Evolutionary conservation across 805 yeast species (phyloP).

Genomic region (Cyberlindnera mycetangii): DNA sequence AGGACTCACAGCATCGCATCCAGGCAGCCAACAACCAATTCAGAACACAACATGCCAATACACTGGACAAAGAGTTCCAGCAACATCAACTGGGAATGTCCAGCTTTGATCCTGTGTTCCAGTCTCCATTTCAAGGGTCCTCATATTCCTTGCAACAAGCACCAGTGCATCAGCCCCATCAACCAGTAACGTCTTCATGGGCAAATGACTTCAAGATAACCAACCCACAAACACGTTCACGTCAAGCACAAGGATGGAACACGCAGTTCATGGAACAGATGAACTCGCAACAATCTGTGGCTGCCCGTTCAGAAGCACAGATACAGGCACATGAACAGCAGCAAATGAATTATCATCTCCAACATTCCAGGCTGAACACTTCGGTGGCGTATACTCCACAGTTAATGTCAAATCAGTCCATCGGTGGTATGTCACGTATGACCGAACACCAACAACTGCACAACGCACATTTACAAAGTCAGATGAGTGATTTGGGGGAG

Average conservation of each 20-base stretch:
- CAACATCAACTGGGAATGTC: constrained; percentile 15
- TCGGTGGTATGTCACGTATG: constrained; percentile 9
- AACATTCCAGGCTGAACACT: constrained; percentile 6
- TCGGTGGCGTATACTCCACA: constrained; percentile 13
- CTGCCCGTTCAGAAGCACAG: constrained; percentile 9
- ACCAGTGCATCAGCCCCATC: constrained; percentile 1
- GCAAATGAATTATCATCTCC: constrained; percentile 5
- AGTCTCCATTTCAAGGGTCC: constrained; percentile 11
- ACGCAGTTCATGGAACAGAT: constrained; percentile 18
- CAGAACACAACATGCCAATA: constrained; percentile 17
- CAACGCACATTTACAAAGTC: constrained; percentile 10
- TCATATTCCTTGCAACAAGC: constrained; percentile 5
- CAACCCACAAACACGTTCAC: constrained; percentile 4
- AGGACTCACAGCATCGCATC: constrained; percentile 17
- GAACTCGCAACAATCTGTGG: neutral
- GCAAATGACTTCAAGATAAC: constrained; percentile 25
- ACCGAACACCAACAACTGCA: constrained; percentile 28
- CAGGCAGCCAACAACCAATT: constrained; percentile 8
- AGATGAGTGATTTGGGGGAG: constrained; percentile 16
- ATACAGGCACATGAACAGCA: constrained; percentile 1
- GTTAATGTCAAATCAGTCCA: constrained; percentile 5
- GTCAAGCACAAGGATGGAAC: constrained; percentile 20
- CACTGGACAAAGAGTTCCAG: constrained; percentile 23
- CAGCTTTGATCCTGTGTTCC: constrained; percentile 12
- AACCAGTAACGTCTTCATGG: constrained; percentile 17